These are phyloP conservation scores for Hygrocybe punicea DNA, from an alignment of 768 basidiomycete species.

Conservation along the genomic window DNA sequence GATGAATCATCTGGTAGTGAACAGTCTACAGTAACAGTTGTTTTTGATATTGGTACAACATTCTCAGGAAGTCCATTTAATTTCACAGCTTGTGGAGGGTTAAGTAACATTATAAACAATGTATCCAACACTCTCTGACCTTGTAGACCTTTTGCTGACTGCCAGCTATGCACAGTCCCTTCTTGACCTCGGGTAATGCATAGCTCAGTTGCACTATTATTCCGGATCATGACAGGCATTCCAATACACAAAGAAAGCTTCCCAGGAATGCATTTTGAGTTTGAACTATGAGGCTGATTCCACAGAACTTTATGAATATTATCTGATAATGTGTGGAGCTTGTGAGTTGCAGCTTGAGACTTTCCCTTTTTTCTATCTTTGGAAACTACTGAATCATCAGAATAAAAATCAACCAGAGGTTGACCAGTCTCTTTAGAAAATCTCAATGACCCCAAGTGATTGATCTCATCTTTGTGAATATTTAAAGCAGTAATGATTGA, in stretches of 20 bases:
- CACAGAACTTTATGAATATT: neutral
- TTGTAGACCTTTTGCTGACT: constrained; percentile 8
- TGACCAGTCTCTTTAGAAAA: constrained; percentile 33
- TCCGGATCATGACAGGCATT: too few species aligned
- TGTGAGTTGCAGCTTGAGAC: too few species aligned
- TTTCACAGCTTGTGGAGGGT: constrained; percentile 22
- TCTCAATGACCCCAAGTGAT: constrained; percentile 23
- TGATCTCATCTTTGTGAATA: constrained; percentile 17
- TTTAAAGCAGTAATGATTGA: constrained; percentile 35
- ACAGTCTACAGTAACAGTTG: constrained; percentile 5
- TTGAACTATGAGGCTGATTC: too few species aligned
- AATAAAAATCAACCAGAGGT: constrained; percentile 26
- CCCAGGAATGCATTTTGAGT: too few species aligned
- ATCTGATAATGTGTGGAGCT: constrained; percentile 13
- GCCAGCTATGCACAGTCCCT: constrained; percentile 27
- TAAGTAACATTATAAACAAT: constrained; percentile 28
- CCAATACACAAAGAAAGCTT: too few species aligned
- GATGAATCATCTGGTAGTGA: constrained; percentile 13
- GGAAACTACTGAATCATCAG: neutral
- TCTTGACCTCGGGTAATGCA: constrained; percentile 26
- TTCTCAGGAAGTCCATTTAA: constrained; percentile 28
- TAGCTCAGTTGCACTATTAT: too few species aligned
- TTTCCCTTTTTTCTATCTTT: too few species aligned
- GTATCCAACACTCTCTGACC: constrained; percentile 22
- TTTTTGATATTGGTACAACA: constrained; percentile 25